Evolutionary conservation across 2,329 filamentous ascomycete genomes (phyloP), one percentile per base, ranked within the genome.

Genomic region (Colletotrichum horii): DNA sequence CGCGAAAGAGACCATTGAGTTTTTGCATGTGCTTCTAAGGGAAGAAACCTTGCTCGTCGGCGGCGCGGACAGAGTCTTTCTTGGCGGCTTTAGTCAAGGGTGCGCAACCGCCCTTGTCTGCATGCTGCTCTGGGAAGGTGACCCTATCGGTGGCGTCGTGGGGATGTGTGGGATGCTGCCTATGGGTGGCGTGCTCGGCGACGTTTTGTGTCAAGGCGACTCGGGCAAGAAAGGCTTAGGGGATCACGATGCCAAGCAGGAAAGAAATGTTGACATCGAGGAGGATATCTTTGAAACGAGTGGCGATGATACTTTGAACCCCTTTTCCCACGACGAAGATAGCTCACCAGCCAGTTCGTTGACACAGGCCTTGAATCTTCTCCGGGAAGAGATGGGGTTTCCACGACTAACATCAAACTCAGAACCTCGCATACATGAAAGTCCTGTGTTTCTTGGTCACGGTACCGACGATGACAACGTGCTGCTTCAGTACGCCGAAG

Each of bases 41-140:
- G 56, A 74, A 0, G 88, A 89, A 74, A 81, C 85, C 1, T 78
- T 67, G 1, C n/a, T 79, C 0, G 71, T 90, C 0, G 82, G 82
- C 0, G 85, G 87, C 5, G 77, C 82, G 1, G 67, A 77, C 15
- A 87, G 84, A 56, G 80, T 91, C 0, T 79, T 89, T 2, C 76
- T 91, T 0, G 86, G 87, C 52, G 89, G 89, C 0, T 79, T 91
- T 22, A 91, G 90, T 65, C 89, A 91, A 77, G 90, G 90, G 1
- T 89, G 88, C 77, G 89, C 89, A 4, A 86, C 87, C 56, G 81
- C 84, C 0, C 74, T 91, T 74, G 78, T 84, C 22, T 82, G 85
- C 12, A 76, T 86, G 71, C 72, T 91, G 70, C 80, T 87, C 3
- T 88, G 87, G 87, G 82, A 86, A 12, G 86, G 84, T 0, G 78